Percentiles rank a stretch among this genome's conserved stretches.
Evolutionary conservation across 2,329 filamentous ascomycete species (phyloP).

Genomic region (Alternaria sp.): DNA sequence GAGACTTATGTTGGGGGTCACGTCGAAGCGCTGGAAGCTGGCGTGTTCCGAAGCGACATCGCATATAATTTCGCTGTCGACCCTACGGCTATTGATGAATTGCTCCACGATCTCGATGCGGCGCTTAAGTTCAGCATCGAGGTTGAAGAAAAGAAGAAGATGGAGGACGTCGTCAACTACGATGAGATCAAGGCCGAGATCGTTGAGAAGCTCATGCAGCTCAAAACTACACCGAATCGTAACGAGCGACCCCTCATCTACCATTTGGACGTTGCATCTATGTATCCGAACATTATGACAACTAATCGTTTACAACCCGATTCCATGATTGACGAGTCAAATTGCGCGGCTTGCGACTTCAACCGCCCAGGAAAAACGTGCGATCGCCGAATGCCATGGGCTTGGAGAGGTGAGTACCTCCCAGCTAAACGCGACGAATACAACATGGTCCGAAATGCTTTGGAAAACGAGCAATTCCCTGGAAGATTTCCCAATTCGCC

Average conservation of each 20-base stretch:
- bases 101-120: constrained; percentile 83
- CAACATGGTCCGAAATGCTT: constrained; percentile 94
- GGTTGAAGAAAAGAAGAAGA: constrained; percentile 60
- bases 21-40: constrained; percentile 98
- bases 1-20: constrained; percentile 98
- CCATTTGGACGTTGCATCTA: constrained; percentile 96
- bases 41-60: constrained; percentile 95
- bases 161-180: constrained; percentile 60
- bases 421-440: constrained; percentile 97
- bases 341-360: constrained; percentile 97
- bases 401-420: constrained; percentile 96
- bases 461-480: constrained; percentile 93
- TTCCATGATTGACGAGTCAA: constrained; percentile 97
- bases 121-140: constrained; percentile 80
- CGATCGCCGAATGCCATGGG: constrained; percentile 92
- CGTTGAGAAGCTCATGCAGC: constrained; percentile 67
- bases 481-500: constrained; percentile 76
- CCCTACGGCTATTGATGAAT: constrained; percentile 84
- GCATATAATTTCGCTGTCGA: constrained; percentile 95
- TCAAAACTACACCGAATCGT: constrained; percentile 84
- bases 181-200: constrained; percentile 80
- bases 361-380: constrained; percentile 97
- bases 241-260: constrained; percentile 90
- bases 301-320: constrained; percentile 97
- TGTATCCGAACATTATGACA: constrained; percentile 99